A percentile compares a stretch with the other conserved stretches of the same genome.
These are phyloP conservation scores for Pestalotiopsis sp. DNA, from an alignment of 2,329 filamentous ascomycete genomes.

Conservation along the genomic window DNA sequence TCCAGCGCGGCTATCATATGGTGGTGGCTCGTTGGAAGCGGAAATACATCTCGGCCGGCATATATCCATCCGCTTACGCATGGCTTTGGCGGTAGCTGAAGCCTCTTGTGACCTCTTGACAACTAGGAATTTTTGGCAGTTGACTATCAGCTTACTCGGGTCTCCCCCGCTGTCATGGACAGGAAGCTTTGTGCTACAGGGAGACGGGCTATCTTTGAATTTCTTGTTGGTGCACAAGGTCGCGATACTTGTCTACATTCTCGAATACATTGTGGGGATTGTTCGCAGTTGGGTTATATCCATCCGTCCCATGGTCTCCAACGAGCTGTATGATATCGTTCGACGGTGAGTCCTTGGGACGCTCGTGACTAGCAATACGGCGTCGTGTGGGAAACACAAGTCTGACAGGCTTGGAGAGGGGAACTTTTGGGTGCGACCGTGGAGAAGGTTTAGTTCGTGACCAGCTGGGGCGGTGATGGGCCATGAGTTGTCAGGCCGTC, in stretches of 20 bases:
- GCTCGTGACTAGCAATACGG: conserved; percentile 3
- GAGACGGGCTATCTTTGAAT: not conserved
- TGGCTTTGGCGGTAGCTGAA: not conserved
- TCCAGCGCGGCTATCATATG: not conserved
- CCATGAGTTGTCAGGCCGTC: not conserved
- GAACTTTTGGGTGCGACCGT: not conserved
- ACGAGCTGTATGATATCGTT: not conserved
- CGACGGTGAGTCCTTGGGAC: not conserved
- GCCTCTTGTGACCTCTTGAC: not conserved
- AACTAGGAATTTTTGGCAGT: not conserved
- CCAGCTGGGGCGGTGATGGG: not conserved
- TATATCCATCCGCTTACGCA: not conserved
- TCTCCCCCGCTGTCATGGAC: not conserved
- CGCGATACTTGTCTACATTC: not conserved
- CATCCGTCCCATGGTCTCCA: not conserved
- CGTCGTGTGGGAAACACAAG: not conserved
- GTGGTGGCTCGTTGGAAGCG: not conserved
- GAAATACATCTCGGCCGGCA: not conserved
- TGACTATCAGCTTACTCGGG: not conserved
- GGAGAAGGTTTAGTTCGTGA: not conserved
- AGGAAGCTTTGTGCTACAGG: not conserved
- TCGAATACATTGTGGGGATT: not conserved
- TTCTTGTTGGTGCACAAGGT: not conserved
- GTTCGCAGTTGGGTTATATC: not conserved
- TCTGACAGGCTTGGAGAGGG: not conserved